Evolutionary conservation across 23 red algal species (phyloP).

Genomic region (Agarophyton chilense): DNA sequence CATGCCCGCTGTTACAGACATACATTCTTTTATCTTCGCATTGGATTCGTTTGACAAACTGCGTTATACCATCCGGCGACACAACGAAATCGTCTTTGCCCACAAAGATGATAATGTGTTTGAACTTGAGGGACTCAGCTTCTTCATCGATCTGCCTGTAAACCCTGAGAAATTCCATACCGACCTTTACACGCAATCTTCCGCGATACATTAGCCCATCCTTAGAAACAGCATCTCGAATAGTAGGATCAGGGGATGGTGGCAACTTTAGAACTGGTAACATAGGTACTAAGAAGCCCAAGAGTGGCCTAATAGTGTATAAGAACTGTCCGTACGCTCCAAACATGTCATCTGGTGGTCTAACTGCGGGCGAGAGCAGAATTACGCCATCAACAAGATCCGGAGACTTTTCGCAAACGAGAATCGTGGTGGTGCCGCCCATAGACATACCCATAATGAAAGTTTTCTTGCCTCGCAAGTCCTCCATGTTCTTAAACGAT

Average conservation of each 20-base stretch:
- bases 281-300: slow-evolving; percentile 64
- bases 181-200: slow-evolving; percentile 73
- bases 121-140: slow-evolving; percentile 49
- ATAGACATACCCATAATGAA: slow-evolving; percentile 87
- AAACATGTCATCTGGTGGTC: slow-evolving; percentile 90
- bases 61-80: slow-evolving; percentile 70
- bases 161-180: slow-evolving; percentile 79
- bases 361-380: slow-evolving; percentile 84
- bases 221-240: slow-evolving; percentile 77
- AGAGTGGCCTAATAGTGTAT: slow-evolving; percentile 50
- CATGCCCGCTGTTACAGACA: slow-evolving; percentile 44
- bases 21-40: slow-evolving; percentile 51
- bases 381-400: slow-evolving; percentile 61
- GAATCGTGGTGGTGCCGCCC: slow-evolving; percentile 78
- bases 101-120: slow-evolving; percentile 61
- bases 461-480: slow-evolving; percentile 30
- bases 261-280: slow-evolving; percentile 79
- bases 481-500: slow-evolving; percentile 22
- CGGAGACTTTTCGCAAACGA: slow-evolving; percentile 45
- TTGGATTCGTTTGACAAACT: slow-evolving; percentile 60
- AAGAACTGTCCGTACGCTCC: slow-evolving; percentile 86
- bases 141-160: slow-evolving; percentile 71
- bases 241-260: slow-evolving; percentile 56
- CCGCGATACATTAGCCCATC: slow-evolving; percentile 80
- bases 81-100: slow-evolving; percentile 83